phyloP scores from a whole-genome alignment of 345 rosid species.

The Acer negundo region DNA sequence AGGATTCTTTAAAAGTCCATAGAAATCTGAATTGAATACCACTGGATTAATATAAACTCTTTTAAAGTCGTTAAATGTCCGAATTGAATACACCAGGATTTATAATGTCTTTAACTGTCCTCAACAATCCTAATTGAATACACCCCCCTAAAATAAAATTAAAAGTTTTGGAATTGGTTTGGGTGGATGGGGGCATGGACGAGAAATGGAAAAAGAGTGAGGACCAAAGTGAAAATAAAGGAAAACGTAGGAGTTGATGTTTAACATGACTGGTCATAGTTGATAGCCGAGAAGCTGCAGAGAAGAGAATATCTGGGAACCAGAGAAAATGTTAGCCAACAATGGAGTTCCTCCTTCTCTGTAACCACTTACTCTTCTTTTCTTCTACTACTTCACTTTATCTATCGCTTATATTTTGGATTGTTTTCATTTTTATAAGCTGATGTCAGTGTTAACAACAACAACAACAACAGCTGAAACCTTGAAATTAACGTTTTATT shows the following conservation, averaged over 20 bases:
- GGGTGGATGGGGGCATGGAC: not conserved
- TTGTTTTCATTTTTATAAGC: not conserved
- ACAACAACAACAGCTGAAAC: not conserved
- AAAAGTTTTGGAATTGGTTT: too few species aligned
- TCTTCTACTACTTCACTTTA: not conserved
- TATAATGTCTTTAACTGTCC: too few species aligned
- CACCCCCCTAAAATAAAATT: too few species aligned
- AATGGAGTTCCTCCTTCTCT: conserved; percentile 18
- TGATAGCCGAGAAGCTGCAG: not conserved
- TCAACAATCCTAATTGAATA: too few species aligned
- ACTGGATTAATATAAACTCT: too few species aligned
- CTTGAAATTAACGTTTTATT: not conserved
- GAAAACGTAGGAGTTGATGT: not conserved
- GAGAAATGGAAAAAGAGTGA: not conserved
- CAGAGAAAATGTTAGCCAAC: conserved; percentile 19
- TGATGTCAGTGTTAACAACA: not conserved
- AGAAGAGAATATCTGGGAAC: not conserved
- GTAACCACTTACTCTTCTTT: conserved; percentile 9
- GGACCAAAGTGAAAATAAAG: not conserved
- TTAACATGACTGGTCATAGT: not conserved
- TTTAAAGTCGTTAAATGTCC: too few species aligned
- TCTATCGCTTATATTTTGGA: not conserved
- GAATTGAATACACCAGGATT: too few species aligned
- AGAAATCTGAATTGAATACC: too few species aligned
- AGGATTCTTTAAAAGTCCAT: too few species aligned